Evolutionary conservation across 164 flowering plant genomes (phyloP).

Genomic region (Vitis amurensis): DNA sequence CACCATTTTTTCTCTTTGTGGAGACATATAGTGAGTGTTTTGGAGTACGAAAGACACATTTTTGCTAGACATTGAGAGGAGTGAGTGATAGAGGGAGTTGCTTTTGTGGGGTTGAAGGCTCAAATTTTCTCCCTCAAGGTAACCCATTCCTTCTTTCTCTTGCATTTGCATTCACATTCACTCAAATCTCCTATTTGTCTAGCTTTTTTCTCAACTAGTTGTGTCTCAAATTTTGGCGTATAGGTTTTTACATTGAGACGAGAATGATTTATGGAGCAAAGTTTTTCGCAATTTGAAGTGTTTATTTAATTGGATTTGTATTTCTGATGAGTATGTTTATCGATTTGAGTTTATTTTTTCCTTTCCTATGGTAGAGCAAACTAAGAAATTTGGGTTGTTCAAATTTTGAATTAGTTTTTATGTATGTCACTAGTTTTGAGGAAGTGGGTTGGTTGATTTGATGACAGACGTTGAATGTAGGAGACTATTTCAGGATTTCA

Average conservation of each 20-base stretch:
- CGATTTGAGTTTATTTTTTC: background rate
- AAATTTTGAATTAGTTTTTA: conserved; percentile 7
- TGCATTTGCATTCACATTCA: background rate
- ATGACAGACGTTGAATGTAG: conserved; percentile 7
- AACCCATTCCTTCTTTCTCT: no score
- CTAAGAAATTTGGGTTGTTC: conserved; percentile 6
- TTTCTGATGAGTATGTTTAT: background rate
- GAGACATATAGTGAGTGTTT: background rate
- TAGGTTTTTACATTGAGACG: no score
- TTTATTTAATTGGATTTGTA: conserved; percentile 2
- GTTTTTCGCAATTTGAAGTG: no score
- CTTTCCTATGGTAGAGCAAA: background rate
- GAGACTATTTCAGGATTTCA: conserved; percentile 14
- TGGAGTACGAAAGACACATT: background rate
- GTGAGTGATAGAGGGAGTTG: background rate
- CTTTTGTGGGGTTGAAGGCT: background rate
- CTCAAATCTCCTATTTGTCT: no score
- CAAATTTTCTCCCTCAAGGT: no score
- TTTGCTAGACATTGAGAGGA: background rate
- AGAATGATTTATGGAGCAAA: no score
- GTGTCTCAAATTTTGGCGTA: no score
- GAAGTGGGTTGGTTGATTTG: conserved; percentile 14
- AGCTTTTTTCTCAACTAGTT: no score
- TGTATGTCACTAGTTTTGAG: conserved; percentile 4
- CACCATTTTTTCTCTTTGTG: conserved; percentile 2